Evolutionary conservation across 768 basidiomycete species (phyloP).

Genomic region (Punctularia strigosozonata): DNA sequence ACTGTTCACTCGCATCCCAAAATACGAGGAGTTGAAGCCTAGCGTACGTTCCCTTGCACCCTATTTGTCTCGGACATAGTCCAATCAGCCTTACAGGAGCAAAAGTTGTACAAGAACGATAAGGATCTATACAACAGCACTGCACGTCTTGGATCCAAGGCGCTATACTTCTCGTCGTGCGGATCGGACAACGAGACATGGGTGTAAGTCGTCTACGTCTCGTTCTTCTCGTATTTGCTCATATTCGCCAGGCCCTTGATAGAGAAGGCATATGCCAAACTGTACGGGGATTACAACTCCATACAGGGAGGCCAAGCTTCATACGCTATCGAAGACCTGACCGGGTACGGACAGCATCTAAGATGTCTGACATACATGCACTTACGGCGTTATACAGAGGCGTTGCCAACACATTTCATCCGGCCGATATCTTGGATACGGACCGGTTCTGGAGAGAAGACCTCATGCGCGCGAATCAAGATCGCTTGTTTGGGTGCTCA

Average conservation of each 20-base stretch:
- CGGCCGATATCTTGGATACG: slow-evolving; percentile 35
- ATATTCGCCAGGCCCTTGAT: slow-evolving; percentile 24
- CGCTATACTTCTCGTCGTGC: slow-evolving; percentile 37
- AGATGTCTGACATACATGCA: not conserved
- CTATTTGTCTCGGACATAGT: not conserved
- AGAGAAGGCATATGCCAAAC: slow-evolving; percentile 49
- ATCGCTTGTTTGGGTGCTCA: slow-evolving; percentile 41
- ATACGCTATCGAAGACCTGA: slow-evolving; percentile 48
- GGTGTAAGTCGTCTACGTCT: slow-evolving; percentile 7
- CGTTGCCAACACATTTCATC: not conserved
- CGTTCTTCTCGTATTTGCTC: not conserved
- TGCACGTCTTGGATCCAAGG: slow-evolving; percentile 34
- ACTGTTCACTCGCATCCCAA: slow-evolving; percentile 36
- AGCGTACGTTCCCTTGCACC: slow-evolving; percentile 14
- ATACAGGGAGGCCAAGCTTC: slow-evolving; percentile 26
- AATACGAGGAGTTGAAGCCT: slow-evolving; percentile 34
- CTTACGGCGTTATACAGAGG: not conserved
- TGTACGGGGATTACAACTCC: slow-evolving; percentile 39
- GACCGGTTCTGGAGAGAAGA: slow-evolving; percentile 46
- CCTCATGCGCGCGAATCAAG: slow-evolving; percentile 34
- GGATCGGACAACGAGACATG: slow-evolving; percentile 10
- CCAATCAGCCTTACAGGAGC: not conserved
- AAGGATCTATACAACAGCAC: slow-evolving; percentile 32
- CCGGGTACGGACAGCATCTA: slow-evolving; percentile 26
- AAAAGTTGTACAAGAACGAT: slow-evolving; percentile 34